Evolutionary conservation across 805 yeast species (phyloP).

Genomic region (Nakazawaea siamensis): DNA sequence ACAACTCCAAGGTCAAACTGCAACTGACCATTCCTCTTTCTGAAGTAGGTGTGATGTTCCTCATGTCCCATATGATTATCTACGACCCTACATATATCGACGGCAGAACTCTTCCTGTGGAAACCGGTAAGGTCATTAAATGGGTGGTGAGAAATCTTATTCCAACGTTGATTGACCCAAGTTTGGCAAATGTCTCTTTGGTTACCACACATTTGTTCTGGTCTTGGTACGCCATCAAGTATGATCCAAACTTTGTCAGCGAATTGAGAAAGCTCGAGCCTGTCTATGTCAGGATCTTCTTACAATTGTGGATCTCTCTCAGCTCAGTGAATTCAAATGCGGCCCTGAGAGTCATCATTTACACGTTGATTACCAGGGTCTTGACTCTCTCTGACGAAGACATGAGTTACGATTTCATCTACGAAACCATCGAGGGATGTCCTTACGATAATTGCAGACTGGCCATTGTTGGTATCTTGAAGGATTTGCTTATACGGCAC

Average conservation of each 20-base stretch:
- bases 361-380: constrained; percentile 57
- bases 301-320: constrained; percentile 32
- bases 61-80: constrained; percentile 17
- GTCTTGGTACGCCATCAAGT: constrained; percentile 26
- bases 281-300: constrained; percentile 24
- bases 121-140: constrained; percentile 25
- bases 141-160: constrained; percentile 31
- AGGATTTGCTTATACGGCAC: constrained; percentile 46
- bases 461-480: constrained; percentile 58
- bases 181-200: constrained; percentile 8
- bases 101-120: constrained; percentile 11
- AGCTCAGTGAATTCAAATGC: constrained; percentile 28
- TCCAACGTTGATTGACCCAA: constrained; percentile 25
- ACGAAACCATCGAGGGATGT: constrained; percentile 57
- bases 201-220: constrained; percentile 24
- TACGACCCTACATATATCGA: constrained; percentile 13
- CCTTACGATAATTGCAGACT: constrained; percentile 57
- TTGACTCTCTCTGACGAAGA: constrained; percentile 51
- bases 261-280: constrained; percentile 15
- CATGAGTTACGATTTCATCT: constrained; percentile 48
- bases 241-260: constrained; percentile 4
- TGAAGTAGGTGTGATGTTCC: constrained; percentile 23
- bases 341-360: constrained; percentile 32
- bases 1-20: constrained; percentile 23
- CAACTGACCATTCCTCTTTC: constrained; percentile 19